phyloP scores from a whole-genome alignment of 2,329 filamentous ascomycete genomes.

The Aspergillus candidus region DNA sequence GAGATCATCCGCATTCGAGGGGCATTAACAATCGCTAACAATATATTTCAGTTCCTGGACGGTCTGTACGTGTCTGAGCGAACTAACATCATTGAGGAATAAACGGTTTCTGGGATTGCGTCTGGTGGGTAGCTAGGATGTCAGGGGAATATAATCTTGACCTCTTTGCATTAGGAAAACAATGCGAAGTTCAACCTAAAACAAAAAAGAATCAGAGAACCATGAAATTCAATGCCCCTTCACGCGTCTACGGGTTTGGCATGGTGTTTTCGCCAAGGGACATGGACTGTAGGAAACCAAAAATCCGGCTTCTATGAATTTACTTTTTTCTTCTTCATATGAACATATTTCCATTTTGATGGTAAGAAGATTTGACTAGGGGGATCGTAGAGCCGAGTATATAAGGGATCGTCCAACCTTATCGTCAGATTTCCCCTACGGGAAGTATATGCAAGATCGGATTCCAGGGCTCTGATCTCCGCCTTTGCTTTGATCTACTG shows the following conservation, averaged over 20 bases:
- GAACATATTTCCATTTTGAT: not conserved
- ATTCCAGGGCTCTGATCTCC: no score
- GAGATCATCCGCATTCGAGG: slow-evolving; percentile 22
- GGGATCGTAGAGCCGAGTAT: no score
- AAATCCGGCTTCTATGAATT: slow-evolving; percentile 12
- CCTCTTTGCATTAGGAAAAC: slow-evolving; percentile 37
- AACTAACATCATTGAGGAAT: slow-evolving; percentile 76
- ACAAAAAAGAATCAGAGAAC: slow-evolving; percentile 33
- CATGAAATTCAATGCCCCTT: slow-evolving; percentile 21
- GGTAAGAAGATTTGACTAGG: no score
- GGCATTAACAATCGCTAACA: slow-evolving; percentile 6
- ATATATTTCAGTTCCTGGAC: slow-evolving; percentile 76
- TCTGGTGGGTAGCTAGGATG: slow-evolving; percentile 31
- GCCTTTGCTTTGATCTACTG: no score
- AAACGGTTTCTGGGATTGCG: slow-evolving; percentile 30
- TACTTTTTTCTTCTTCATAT: slow-evolving; percentile 2
- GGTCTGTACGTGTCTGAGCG: slow-evolving; percentile 99
- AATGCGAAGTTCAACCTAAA: slow-evolving; percentile 32
- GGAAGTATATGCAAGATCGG: no score
- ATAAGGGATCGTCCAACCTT: no score
- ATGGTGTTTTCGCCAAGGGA: slow-evolving; percentile 17
- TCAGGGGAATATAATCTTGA: slow-evolving; percentile 35
- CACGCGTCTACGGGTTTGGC: slow-evolving; percentile 22
- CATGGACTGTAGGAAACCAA: slow-evolving; percentile 26
- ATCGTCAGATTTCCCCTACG: no score